Evolutionary conservation across 1,139 yeast genomes (phyloP), one percentile per base, ranked within the genome.

Genomic region (Suhomyces bolitotheri): DNA sequence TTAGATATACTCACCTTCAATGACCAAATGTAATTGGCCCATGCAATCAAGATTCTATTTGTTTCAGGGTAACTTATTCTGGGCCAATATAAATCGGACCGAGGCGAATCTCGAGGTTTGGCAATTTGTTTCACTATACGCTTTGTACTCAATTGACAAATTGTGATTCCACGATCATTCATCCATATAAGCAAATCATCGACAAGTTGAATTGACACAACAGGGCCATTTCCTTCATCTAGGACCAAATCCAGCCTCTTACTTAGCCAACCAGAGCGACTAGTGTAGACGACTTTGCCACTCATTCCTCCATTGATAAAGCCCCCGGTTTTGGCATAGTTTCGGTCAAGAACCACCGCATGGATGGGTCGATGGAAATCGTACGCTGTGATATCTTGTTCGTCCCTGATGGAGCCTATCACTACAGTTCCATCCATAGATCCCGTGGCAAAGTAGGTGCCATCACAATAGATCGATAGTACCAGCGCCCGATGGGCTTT

Each of bases 391-490:
- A 84, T 76, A 47, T 83, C 94, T 19, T 71, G 65, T 13, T 75
- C 78, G 41, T 83, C 88, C 2, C 47, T 43, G 0, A 85, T 65
- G 0, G 90, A 76, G 0, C 96, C 94, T 8, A 90, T 76, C 0
- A 87, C 89, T 0, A 90, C 84, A 0, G 96, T 85, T 0, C 98
- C 97, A 54, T 92, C 97, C 70, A 90, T 82, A 0, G 97, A 88
- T 0, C 90, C 96, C 0, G 95, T 82, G 0, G 90, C 95, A 46
- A 90, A 78, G 49, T 72, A 80, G 9, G 61, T 59, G 0, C 94
- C 95, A 51, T 88, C 95, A 0, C 85, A 76, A 38, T 81, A 77
- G 3, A 81, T 64, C 0, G 88, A 77, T 27, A 90, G 62, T 2
- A 92, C 77, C 0, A 96, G 87, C 0, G 97, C 92, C 31, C 87